Evolutionary conservation across 306 rosid species (phyloP), one percentile per base, ranked within the genome.

Genomic region (Cyamopsis tetragonoloba): DNA sequence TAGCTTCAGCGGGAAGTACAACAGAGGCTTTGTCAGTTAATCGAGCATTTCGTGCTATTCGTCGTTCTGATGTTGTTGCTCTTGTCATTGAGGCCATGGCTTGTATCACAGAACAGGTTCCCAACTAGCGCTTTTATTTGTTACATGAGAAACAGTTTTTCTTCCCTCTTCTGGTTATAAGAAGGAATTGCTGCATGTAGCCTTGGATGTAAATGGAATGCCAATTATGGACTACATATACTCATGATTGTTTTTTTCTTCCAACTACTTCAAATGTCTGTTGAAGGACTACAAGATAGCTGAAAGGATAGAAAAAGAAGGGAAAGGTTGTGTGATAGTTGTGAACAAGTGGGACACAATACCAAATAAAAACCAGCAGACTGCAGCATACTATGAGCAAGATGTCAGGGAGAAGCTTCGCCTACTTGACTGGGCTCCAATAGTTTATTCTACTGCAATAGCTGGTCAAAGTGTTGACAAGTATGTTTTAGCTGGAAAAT

Each of bases 281-380:
- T 68, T 63, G 71, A 61, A 89, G 98, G 98, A 93, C 79, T 88
- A 30, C 88, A 93, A 79, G 82, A 84, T 93, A 72, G 98, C 97
- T 73, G 98, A 93, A 76, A 84, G 98, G 79, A 88, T 93, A 72
- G 98, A 89, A 82, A 77, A 50, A 61, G 98, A 86, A 84, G 98
- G 96, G 50, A 93, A 93, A 69, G 97, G 95, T 55, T 93, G 97
- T 76, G 84, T 93, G 75, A 86, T 93, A 42, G 98, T 89, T 44
- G 98, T 93, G 27, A 89, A 93, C 79, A 93, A 93, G 78, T 93
- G 98, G 98, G 98, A 93, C 77, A 93, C 97, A 10, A 86, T 89
- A 80, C 93, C 97, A 11, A 85, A 89, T 74, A 93, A 93, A 71
- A 88, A 89, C 68, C 98, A 89, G 77, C 95, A 89, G 91, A 89